Base-by-base conservation (phyloP, 345 rosid genomes). In the Hibiscus syriacus region DNA sequence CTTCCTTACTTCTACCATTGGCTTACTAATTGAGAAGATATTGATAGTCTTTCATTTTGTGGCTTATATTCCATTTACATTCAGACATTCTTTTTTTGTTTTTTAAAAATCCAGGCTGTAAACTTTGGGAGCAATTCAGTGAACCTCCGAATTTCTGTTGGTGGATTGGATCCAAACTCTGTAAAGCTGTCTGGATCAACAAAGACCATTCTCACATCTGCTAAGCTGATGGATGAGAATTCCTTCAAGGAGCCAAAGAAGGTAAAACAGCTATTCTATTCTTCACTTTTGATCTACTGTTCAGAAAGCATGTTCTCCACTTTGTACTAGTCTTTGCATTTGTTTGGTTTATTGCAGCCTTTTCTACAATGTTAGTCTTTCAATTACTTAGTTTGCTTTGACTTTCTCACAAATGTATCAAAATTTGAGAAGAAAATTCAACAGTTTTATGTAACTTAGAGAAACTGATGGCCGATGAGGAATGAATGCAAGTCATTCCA, bases 181-280 rank as follows among this genome's bases (percentile, higher is more conserved):
- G 66, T 77, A 74, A 71, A 48, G 38, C 5, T 72, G 55, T 83
- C 89, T 4, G 99, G 95, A 69, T 78, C 86, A n/a, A 84, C 83
- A 66, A 80, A 71, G 84, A 84, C 86, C 0, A 70, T 67, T 7
- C 86, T 94, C 57, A 83, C 92, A 30, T 94, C 99, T 52, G 20
- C 68, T 19, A 85, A 87, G 61, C 69, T 81, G 70, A 84, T 73
- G 96, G 99, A 94, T 49, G 99, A 91, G 78, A 94, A 94, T 69
- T 86, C 99, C 66, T 91, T 89, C 75, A 27, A 66, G 3, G 72
- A 85, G 11, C 93, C 96, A 20, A 71, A 72, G 26, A 94, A 94
- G 98, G 99, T 88, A 70, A 48, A 22, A 41, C 34, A 62, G 20
- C 52, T 30, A 41, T 26, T 26, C 16, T 38, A 11, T 60, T 64